These are phyloP conservation scores for Coemansia sp. DNA, from an alignment of 192 early-diverging fungal genomes.

Conservation along the genomic window DNA sequence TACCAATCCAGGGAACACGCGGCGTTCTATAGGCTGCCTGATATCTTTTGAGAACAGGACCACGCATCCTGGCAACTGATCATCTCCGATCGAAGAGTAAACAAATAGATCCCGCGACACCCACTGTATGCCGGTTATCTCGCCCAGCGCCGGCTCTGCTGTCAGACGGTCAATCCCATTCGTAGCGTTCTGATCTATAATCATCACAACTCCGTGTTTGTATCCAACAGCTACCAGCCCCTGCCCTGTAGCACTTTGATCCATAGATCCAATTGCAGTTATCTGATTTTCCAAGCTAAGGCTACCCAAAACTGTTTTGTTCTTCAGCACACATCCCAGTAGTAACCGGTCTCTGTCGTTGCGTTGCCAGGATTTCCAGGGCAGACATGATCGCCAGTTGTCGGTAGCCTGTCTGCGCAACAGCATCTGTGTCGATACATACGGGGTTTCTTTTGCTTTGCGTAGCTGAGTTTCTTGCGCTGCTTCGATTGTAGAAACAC, in stretches of 20 bases:
- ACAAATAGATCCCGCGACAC: neutral
- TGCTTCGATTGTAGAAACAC: conserved; percentile 6
- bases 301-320: neutral
- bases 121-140: neutral
- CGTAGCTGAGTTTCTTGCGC: neutral
- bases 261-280: neutral
- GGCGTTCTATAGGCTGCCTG: neutral
- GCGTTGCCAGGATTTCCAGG: neutral
- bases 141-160: neutral
- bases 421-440: neutral
- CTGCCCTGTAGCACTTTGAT: neutral
- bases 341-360: neutral
- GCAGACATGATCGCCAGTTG: neutral
- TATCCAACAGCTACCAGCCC: neutral
- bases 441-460: neutral
- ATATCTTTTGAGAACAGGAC: neutral
- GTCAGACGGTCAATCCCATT: too few species aligned
- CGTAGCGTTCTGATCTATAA: neutral
- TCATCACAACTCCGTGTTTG: neutral
- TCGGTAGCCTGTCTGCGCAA: neutral
- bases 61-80: neutral
- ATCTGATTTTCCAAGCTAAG: neutral
- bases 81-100: neutral
- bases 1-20: neutral
- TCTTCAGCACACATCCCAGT: neutral